A percentile compares a stretch with the other conserved stretches of the same genome.
phyloP scores from a whole-genome alignment of 441 rosid genomes.

The Manihot esculenta region DNA sequence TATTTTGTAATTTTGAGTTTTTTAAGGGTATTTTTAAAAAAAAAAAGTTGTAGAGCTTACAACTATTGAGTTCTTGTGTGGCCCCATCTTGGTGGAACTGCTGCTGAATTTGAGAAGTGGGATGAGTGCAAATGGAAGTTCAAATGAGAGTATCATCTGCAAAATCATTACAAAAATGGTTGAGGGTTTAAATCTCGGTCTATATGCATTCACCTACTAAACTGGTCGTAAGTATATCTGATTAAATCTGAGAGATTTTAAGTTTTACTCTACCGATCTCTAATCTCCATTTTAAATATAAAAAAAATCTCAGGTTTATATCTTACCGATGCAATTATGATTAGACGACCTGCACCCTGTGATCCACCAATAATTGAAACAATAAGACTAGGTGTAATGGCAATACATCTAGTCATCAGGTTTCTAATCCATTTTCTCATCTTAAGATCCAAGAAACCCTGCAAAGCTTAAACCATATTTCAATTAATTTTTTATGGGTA shows the following conservation, averaged over 20 bases:
- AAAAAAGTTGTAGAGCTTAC: constrained; percentile 32
- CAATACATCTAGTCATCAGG: constrained; percentile 59
- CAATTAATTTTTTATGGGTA: too few species aligned
- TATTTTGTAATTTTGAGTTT: too few species aligned
- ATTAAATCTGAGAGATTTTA: too few species aligned
- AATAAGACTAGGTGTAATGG: constrained; percentile 57
- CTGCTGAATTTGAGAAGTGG: constrained; percentile 82
- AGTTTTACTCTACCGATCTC: too few species aligned
- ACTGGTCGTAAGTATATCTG: too few species aligned
- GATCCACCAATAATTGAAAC: constrained; percentile 60
- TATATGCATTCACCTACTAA: too few species aligned
- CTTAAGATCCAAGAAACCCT: constrained; percentile 67
- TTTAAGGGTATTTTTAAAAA: too few species aligned
- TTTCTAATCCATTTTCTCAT: constrained; percentile 68
- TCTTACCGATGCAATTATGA: constrained; percentile 60
- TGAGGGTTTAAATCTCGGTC: too few species aligned
- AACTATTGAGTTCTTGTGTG: constrained; percentile 54
- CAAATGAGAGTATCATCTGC: constrained; percentile 77
- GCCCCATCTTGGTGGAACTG: constrained; percentile 69
- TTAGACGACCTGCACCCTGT: constrained; percentile 53
- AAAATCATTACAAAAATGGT: background rate
- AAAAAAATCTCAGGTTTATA: too few species aligned
- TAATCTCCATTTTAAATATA: too few species aligned
- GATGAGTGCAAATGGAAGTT: constrained; percentile 69
- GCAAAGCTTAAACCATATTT: background rate